Base-by-base conservation (phyloP, 352 stramenopile genomes). In the Phytophthora tentaculata region DNA sequence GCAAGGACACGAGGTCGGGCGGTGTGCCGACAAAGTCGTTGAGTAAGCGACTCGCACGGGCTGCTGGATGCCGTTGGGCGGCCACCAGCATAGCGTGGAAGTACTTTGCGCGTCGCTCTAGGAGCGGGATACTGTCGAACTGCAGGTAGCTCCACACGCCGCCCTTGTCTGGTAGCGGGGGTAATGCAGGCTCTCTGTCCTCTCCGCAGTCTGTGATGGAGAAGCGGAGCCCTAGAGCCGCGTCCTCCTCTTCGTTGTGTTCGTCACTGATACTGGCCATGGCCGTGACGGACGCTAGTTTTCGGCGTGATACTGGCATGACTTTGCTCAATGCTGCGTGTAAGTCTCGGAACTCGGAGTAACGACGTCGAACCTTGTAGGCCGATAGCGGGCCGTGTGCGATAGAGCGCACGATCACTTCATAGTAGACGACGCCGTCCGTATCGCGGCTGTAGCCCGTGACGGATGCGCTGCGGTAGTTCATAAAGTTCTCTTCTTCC, bases 401-500 rank as follows among this genome's bases (percentile, higher is more conserved):
- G 2, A 67, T 76, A 7, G 80, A 90, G 44, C 81, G 72, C 53
- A 93, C 80, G 29, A 91, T 83, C 60, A 93, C 88, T 65, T 93
- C 84, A 56, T 93, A 93, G 68, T 91, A 93, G 16, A 91, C 81
- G 51, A 93, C 65, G 17, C 83, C 84, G 67, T 93, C 84, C 0
- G 81, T 84, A 60, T 90, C 84, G 39, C 83, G 77, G 41, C 83
- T 90, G 76, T 90, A 93, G 32, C 84, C 84, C 13, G 84, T 90
- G 49, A 93, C 82, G 8, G 77, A 88, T 0, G 81, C 84, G 19
- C 86, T 61, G 23, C 84, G 83, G 44, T 81, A 76, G 65, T 90
- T 82, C 54, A 93, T 79, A 67, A 93, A 93, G 61, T 93, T 91
- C 22, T 91, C 78, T 17, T 86, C 79, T 3, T 90, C 84, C 7